Evolutionary conservation across 768 basidiomycete genomes (phyloP).

Genomic region (Calocybe cyanea): DNA sequence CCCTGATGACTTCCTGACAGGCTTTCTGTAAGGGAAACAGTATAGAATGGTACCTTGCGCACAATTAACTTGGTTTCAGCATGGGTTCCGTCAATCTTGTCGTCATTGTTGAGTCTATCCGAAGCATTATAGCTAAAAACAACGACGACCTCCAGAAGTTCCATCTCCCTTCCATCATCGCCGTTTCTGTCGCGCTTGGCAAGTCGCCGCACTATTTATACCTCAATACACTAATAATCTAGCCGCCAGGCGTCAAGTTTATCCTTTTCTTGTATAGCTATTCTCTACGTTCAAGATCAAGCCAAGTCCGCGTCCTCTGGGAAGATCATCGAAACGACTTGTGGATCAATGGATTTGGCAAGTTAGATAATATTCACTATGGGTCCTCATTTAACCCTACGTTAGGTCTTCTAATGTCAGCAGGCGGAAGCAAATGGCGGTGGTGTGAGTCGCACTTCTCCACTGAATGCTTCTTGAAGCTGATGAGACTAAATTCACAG

Average conservation of each 20-base stretch:
- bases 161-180: slow-evolving; percentile 78
- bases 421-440: slow-evolving; percentile 70
- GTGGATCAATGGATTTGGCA: slow-evolving; percentile 79
- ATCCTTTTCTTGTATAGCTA: slow-evolving; percentile 85
- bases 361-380: slow-evolving; percentile 12
- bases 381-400: slow-evolving; percentile 7
- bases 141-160: slow-evolving; percentile 55
- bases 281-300: slow-evolving; percentile 73
- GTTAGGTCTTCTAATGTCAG: slow-evolving; percentile 77
- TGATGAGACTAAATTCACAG: slow-evolving; percentile 26
- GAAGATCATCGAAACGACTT: slow-evolving; percentile 95
- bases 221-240: slow-evolving; percentile 4
- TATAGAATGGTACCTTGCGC: neutral
- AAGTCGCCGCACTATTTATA: slow-evolving; percentile 14
- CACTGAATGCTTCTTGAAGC: slow-evolving; percentile 4
- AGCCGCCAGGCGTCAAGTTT: slow-evolving; percentile 68
- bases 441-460: slow-evolving; percentile 62
- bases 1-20: slow-evolving; percentile 25
- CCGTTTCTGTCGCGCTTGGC: slow-evolving; percentile 84
- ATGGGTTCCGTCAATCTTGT: slow-evolving; percentile 93
- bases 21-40: slow-evolving; percentile 37
- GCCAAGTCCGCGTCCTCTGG: slow-evolving; percentile 94
- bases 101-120: slow-evolving; percentile 83
- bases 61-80: slow-evolving; percentile 30
- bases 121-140: slow-evolving; percentile 58